These are phyloP conservation scores for Uronychia binucleata DNA, from an alignment of 73 alveolate species.

Conservation along the genomic window DNA sequence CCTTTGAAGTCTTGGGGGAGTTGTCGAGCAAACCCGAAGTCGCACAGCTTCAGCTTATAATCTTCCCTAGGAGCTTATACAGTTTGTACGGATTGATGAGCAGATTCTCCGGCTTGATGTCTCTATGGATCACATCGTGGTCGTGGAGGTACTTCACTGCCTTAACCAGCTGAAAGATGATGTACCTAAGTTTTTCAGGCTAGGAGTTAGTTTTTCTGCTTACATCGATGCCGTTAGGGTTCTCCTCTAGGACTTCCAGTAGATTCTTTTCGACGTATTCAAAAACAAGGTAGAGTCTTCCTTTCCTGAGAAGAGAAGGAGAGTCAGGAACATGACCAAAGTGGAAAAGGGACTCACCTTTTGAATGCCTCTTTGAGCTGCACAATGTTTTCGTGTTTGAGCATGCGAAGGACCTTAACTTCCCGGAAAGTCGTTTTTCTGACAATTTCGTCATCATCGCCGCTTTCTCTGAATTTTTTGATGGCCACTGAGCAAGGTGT, in stretches of 20 bases:
- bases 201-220: background rate
- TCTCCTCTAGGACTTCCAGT: slow-evolving; percentile 94
- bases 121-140: slow-evolving; percentile 80
- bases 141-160: slow-evolving; percentile 64
- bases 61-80: slow-evolving; percentile 25
- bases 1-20: slow-evolving; percentile 36
- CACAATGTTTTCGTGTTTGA: slow-evolving; percentile 88
- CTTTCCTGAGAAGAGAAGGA: slow-evolving; percentile 38
- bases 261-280: slow-evolving; percentile 97
- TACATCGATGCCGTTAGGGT: slow-evolving; percentile 91
- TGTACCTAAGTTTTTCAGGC: slow-evolving; percentile 53
- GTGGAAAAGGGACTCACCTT: slow-evolving; percentile 18
- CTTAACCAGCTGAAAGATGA: slow-evolving; percentile 65
- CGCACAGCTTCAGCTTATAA: slow-evolving; percentile 75
- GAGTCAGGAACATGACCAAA: background rate
- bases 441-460: slow-evolving; percentile 92
- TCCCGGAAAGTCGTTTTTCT: slow-evolving; percentile 93
- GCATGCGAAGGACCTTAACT: slow-evolving; percentile 88
- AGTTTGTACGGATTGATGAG: slow-evolving; percentile 52
- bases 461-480: slow-evolving; percentile 92
- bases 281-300: slow-evolving; percentile 87
- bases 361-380: slow-evolving; percentile 92
- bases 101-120: slow-evolving; percentile 84
- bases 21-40: slow-evolving; percentile 92
- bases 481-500: background rate